A percentile compares a stretch with the other conserved stretches of the same genome.
phyloP scores from a whole-genome alignment of 805 yeast genomes.

The Cyberlindnera lachancei region DNA sequence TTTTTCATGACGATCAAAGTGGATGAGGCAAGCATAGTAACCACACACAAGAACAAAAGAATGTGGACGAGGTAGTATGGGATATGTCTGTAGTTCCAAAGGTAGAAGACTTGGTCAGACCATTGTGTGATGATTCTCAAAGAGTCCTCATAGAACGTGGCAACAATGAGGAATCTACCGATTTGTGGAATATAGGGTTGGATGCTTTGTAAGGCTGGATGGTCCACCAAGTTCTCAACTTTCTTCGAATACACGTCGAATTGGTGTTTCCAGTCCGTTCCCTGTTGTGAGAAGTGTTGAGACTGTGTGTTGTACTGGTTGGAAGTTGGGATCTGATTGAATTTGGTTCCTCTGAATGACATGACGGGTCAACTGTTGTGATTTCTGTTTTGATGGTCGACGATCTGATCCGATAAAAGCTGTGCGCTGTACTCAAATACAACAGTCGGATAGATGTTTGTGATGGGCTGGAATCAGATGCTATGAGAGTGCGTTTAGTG shows the following conservation, averaged over 20 bases:
- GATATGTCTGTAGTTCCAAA: constrained; percentile 70
- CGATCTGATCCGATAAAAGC: no score
- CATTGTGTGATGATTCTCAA: constrained; percentile 79
- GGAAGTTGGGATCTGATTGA: constrained; percentile 21
- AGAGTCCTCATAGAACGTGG: constrained; percentile 89
- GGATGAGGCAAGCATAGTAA: constrained; percentile 69
- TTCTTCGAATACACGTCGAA: constrained; percentile 32
- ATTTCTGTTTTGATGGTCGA: no score
- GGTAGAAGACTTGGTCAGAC: constrained; percentile 82
- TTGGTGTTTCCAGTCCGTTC: constrained; percentile 8
- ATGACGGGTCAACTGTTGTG: no score
- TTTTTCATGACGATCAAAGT: constrained; percentile 62
- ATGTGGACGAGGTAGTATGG: constrained; percentile 71
- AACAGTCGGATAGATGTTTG: no score
- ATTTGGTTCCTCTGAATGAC: constrained; percentile 23
- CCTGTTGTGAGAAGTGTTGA: constrained; percentile 4
- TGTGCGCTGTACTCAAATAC: no score
- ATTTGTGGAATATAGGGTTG: constrained; percentile 79
- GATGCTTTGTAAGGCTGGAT: constrained; percentile 36
- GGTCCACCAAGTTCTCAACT: constrained; percentile 48
- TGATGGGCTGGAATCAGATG: no score
- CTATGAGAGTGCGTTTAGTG: no score
- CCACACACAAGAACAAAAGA: constrained; percentile 57
- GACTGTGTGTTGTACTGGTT: constrained; percentile 11
- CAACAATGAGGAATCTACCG: constrained; percentile 86